phyloP scores from a whole-genome alignment of 495 filamentous ascomycete species.

The Aspergillus incahuasiensis region DNA sequence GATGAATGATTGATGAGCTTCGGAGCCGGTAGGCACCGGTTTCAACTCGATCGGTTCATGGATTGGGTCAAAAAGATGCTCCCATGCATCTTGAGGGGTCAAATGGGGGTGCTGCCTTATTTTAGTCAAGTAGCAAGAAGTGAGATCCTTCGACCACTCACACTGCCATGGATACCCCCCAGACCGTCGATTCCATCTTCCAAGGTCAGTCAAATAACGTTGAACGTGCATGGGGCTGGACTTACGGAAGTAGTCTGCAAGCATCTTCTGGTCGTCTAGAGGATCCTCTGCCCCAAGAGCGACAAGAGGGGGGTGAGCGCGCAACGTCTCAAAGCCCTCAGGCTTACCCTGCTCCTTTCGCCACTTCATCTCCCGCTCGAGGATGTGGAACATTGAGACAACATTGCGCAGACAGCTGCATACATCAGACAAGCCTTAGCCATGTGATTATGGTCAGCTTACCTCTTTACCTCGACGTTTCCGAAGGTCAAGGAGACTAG shows the following conservation, averaged over 20 bases:
- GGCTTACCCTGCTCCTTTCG: slow-evolving; percentile 58
- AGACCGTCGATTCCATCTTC: slow-evolving; percentile 87
- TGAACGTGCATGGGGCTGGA: slow-evolving; percentile 8
- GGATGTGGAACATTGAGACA: slow-evolving; percentile 84
- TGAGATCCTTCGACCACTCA: slow-evolving; percentile 35
- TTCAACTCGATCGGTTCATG: slow-evolving; percentile 34
- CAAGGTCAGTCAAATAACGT: slow-evolving; percentile 9
- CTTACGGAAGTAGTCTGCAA: slow-evolving; percentile 90
- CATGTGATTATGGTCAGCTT: not conserved
- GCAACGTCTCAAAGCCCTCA: slow-evolving; percentile 65
- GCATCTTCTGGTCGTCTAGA: slow-evolving; percentile 73
- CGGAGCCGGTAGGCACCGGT: slow-evolving; percentile 25
- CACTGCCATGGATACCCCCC: slow-evolving; percentile 79
- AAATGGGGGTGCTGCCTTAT: slow-evolving; percentile 73
- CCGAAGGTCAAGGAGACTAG: slow-evolving; percentile 90
- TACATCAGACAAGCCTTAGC: not conserved
- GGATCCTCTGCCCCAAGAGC: slow-evolving; percentile 83
- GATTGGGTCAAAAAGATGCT: slow-evolving; percentile 63
- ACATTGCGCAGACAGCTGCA: slow-evolving; percentile 81
- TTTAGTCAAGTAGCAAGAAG: slow-evolving; percentile 8
- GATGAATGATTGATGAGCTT: slow-evolving; percentile 53
- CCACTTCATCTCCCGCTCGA: slow-evolving; percentile 88
- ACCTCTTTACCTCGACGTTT: slow-evolving; percentile 81
- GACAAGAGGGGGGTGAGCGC: slow-evolving; percentile 68
- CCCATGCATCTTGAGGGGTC: slow-evolving; percentile 79